Base-by-base conservation (phyloP, 2,329 filamentous ascomycete species). In the Dothideomycetes sp. region DNA sequence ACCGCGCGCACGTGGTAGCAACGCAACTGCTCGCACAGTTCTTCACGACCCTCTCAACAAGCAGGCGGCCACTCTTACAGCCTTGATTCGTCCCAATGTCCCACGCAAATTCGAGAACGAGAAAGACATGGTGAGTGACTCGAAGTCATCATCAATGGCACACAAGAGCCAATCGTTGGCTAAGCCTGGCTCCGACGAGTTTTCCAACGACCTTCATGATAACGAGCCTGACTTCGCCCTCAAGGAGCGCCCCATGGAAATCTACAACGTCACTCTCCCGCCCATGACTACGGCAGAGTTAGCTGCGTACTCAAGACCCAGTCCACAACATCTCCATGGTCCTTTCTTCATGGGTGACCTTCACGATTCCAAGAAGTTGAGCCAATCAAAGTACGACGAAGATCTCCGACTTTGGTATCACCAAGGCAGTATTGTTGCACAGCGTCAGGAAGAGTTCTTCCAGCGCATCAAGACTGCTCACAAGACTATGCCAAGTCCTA, bases 381-480 rank as follows among this genome's bases (percentile, higher is more conserved):
- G 17, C 31, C 51, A 45, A 9, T 48, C 52, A 22, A 48, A 46
- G n/a, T 52, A 57, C 13, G 57, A 61, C 17, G 53, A 62, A 19
- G 57, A 61, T 38, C 51, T 68, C 5, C 39, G 47, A n/a, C 54
- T 59, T n/a, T 69, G 65, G 65, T 67, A 41, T 17, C 28, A 59
- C 47, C 56, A 48, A 12, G 48, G 47, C 6, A 51, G 53, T 28
- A 55, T 46, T 27, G 56, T 49, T 10, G 52, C 55, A 31, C 44
- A 51, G 22, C 56, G 59, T 16, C 58, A 61, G 30, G 49, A 58
- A 19, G 53, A 53, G 8, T 49, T 51, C 39, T 56, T 40, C 43
- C 46, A 52, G 15, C 46, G 42, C 41, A 50, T 53, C 47, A 51
- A 47, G 29, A 40, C 44, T 6, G 37, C 37, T 23, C 37, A 46